Evolutionary conservation across 305 asterid species (phyloP).

Genomic region (Solanum aculeatissimum): DNA sequence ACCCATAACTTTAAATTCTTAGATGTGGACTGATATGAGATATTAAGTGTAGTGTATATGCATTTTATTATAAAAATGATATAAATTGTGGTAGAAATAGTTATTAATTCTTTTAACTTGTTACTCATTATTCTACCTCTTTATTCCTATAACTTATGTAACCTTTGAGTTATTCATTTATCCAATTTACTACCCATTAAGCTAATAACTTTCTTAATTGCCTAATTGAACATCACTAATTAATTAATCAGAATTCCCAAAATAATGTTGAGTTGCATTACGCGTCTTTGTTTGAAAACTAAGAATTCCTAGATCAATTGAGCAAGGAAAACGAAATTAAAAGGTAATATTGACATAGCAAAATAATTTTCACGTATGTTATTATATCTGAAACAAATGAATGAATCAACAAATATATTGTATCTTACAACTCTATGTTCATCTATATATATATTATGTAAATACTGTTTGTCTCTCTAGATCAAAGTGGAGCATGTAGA

Average conservation of each 20-base stretch:
- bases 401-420: conserved; percentile 6
- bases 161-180: too few species aligned
- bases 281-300: background rate
- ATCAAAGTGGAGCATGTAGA: background rate
- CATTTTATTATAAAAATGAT: too few species aligned
- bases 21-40: too few species aligned
- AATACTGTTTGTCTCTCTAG: background rate
- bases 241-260: background rate
- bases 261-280: background rate
- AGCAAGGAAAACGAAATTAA: background rate
- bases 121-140: too few species aligned
- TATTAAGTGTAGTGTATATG: too few species aligned
- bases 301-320: background rate
- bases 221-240: background rate
- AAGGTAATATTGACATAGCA: background rate
- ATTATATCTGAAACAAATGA: background rate
- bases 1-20: too few species aligned
- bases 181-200: too few species aligned
- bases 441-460: background rate
- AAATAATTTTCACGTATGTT: background rate
- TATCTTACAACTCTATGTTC: background rate
- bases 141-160: too few species aligned
- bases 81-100: too few species aligned
- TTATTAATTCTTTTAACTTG: too few species aligned
- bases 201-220: too few species aligned